phyloP scores from a whole-genome alignment of 2,329 filamentous ascomycete species.

The Atkinsonella hypoxylon region DNA sequence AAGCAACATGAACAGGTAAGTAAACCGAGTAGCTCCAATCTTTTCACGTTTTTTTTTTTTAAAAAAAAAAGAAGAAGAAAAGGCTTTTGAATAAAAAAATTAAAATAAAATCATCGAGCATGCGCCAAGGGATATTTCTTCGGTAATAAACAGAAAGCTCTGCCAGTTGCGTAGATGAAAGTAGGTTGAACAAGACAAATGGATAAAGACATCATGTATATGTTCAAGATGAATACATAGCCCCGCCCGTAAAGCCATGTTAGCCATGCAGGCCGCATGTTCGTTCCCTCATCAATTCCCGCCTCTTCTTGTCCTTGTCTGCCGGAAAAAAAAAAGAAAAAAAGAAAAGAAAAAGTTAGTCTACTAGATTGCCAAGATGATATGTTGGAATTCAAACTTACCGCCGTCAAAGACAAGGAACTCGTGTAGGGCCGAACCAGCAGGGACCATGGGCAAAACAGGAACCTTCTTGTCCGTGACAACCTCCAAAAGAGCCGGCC shows the following conservation, averaged over 20 bases:
- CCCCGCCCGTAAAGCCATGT: not conserved
- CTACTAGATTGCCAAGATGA: no score
- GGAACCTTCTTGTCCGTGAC: conserved; percentile 86
- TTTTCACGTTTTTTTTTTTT: not conserved
- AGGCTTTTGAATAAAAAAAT: not conserved
- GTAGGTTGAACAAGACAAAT: not conserved
- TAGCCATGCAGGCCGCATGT: conserved; percentile 37
- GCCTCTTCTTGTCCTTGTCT: conserved; percentile 58
- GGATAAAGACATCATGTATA: no score
- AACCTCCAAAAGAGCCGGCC: conserved; percentile 87
- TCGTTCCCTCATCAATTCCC: conserved; percentile 54
- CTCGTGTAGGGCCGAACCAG: conserved; percentile 77
- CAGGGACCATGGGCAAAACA: conserved; percentile 95
- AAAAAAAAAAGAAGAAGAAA: no score
- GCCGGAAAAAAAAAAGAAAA: no score
- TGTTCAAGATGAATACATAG: no score
- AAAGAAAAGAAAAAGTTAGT: no score
- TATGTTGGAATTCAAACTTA: conserved; percentile 11
- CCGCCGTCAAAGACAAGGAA: conserved; percentile 47
- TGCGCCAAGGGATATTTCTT: conserved; percentile 1
- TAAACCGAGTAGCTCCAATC: not conserved
- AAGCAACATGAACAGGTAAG: not conserved
- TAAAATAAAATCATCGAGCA: not conserved
- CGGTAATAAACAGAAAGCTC: conserved; percentile 2
- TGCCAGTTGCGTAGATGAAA: not conserved